phyloP scores from a whole-genome alignment of 2,329 filamentous ascomycete species.

The Cordyceps fumosorosea region DNA sequence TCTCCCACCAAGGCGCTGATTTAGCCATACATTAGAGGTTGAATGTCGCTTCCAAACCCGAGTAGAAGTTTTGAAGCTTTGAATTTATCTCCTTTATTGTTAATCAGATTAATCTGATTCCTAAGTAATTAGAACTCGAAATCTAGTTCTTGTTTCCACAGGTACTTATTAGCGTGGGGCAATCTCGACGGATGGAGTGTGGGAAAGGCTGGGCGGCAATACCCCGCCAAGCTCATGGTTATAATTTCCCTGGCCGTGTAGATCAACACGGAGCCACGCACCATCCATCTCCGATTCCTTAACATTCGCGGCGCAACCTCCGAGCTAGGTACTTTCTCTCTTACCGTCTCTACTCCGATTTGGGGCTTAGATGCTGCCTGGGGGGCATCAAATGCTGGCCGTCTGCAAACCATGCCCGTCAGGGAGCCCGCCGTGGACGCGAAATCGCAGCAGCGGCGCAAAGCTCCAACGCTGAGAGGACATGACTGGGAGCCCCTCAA shows the following conservation, averaged over 20 bases:
- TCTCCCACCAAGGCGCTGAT: no score
- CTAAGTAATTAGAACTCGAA: no score
- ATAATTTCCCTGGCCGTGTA: background rate
- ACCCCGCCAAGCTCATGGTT: background rate
- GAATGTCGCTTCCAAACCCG: no score
- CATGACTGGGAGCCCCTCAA: conserved; percentile 5
- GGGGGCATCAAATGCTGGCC: background rate
- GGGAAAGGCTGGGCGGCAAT: background rate
- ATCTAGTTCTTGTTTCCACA: no score
- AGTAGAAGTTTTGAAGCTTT: no score
- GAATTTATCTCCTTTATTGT: no score
- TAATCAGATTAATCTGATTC: no score
- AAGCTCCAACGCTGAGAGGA: background rate
- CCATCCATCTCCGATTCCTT: no score
- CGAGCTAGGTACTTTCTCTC: background rate
- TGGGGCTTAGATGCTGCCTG: background rate
- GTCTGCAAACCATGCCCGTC: background rate
- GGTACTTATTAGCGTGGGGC: no score
- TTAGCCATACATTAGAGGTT: no score
- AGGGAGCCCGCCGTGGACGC: background rate
- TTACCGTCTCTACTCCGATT: background rate
- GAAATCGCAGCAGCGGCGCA: background rate
- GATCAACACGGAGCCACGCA: background rate
- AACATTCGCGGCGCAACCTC: no score
- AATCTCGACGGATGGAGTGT: no score